phyloP scores from a whole-genome alignment of 768 basidiomycete genomes.

The Kwoniella heveanensis region DNA sequence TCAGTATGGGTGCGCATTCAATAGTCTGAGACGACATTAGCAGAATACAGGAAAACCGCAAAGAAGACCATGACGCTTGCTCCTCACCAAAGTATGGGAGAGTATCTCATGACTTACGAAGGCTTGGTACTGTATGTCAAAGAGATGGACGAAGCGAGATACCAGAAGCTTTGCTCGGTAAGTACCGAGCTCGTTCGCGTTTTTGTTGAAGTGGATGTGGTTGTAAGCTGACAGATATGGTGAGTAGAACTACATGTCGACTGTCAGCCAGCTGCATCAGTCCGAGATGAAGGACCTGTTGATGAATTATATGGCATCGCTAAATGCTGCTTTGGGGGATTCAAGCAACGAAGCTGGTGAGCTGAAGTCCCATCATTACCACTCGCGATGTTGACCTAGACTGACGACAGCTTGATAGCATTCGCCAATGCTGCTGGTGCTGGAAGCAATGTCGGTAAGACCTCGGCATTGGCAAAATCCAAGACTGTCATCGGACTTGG shows the following conservation, averaged over 20 bases:
- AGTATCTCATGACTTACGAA: slow-evolving; percentile 81
- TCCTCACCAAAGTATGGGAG: slow-evolving; percentile 72
- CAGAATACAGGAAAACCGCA: slow-evolving; percentile 36
- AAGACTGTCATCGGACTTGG: slow-evolving; percentile 72
- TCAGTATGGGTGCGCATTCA: too few species aligned
- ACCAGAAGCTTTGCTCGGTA: slow-evolving; percentile 87
- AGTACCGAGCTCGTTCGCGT: too few species aligned
- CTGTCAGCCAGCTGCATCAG: slow-evolving; percentile 77
- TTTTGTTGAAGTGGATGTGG: too few species aligned
- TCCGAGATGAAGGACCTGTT: slow-evolving; percentile 77
- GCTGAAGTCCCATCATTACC: slow-evolving; percentile 8
- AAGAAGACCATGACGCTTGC: slow-evolving; percentile 59
- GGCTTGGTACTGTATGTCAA: slow-evolving; percentile 89
- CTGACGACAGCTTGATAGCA: slow-evolving; percentile 34
- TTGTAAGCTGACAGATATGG: background rate
- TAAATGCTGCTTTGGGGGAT: slow-evolving; percentile 73
- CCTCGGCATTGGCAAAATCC: slow-evolving; percentile 69
- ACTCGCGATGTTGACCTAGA: background rate
- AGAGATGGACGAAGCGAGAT: slow-evolving; percentile 90
- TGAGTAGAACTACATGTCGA: slow-evolving; percentile 84
- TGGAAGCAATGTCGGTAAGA: slow-evolving; percentile 53
- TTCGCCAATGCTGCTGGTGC: slow-evolving; percentile 41
- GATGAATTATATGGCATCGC: slow-evolving; percentile 62
- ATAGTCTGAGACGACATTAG: slow-evolving; percentile 56
- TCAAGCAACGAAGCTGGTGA: slow-evolving; percentile 70